These are phyloP conservation scores for Amyloporia xantha DNA, from an alignment of 768 basidiomycete species.

Conservation along the genomic window DNA sequence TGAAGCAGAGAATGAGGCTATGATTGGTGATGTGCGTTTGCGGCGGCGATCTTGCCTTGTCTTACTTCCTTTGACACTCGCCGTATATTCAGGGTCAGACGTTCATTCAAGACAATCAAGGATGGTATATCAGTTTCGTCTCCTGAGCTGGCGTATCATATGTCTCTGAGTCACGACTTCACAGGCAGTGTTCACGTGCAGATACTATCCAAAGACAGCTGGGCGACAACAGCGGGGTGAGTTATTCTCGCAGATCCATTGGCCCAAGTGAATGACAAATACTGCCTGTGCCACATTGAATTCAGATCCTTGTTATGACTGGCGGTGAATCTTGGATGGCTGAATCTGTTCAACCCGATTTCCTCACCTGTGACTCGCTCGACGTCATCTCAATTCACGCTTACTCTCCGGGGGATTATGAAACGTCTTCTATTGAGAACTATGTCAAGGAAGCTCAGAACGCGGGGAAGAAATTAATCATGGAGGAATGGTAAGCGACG, in stretches of 20 bases:
- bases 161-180: no score
- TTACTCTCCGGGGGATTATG: conserved; percentile 27
- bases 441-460: conserved; percentile 26
- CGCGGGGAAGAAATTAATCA: conserved; percentile 31
- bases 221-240: conserved; percentile 18
- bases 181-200: conserved; percentile 26
- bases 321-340: conserved; percentile 25
- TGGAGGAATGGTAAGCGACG: conserved; percentile 34
- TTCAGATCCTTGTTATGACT: conserved; percentile 24
- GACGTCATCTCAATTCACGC: conserved; percentile 34
- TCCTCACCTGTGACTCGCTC: conserved; percentile 22
- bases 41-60: no score
- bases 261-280: no score
- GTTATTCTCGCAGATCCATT: no score
- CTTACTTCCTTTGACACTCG: no score
- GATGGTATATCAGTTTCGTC: no score
- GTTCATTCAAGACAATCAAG: conserved; percentile 18
- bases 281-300: background rate
- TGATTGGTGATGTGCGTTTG: conserved; percentile 23
- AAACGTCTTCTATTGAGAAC: conserved; percentile 16
- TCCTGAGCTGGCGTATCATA: no score
- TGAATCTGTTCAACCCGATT: conserved; percentile 23
- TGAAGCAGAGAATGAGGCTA: conserved; percentile 32
- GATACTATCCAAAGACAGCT: conserved; percentile 20
- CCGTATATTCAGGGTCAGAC: conserved; percentile 15